phyloP scores from a whole-genome alignment of 1,139 yeast species.

The Sugiyamaella novakii region DNA sequence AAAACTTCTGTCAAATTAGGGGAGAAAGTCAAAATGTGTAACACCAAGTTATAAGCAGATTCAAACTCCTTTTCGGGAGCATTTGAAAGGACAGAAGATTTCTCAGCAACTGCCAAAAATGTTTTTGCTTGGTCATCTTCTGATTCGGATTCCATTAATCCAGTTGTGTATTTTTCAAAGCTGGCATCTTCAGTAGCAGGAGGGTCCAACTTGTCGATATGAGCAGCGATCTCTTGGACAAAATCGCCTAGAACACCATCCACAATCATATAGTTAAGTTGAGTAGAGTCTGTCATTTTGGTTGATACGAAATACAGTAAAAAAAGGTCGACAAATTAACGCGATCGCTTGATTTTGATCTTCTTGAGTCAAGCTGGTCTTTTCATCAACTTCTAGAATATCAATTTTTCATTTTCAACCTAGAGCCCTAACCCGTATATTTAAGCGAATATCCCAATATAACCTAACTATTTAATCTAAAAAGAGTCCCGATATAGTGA shows the following conservation, averaged over 20 bases:
- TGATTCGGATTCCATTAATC: slow-evolving; percentile 35
- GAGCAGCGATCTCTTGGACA: slow-evolving; percentile 44
- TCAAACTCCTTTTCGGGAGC: slow-evolving; percentile 47
- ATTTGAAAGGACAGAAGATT: slow-evolving; percentile 37
- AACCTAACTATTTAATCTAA: too few species aligned
- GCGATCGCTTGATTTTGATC: not conserved
- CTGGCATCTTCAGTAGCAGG: slow-evolving; percentile 29
- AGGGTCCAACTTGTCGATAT: slow-evolving; percentile 43
- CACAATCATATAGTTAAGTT: slow-evolving; percentile 37
- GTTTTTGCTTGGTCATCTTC: slow-evolving; percentile 37
- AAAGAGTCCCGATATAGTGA: too few species aligned
- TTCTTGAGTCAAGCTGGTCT: slow-evolving; percentile 1
- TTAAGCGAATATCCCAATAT: too few species aligned
- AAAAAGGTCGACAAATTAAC: too few species aligned
- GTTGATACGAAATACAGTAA: not conserved
- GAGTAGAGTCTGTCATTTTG: slow-evolving; percentile 16
- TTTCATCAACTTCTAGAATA: not conserved
- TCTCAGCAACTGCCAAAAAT: slow-evolving; percentile 41
- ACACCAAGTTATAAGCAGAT: slow-evolving; percentile 45
- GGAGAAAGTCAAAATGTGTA: slow-evolving; percentile 44
- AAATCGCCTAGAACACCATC: slow-evolving; percentile 45
- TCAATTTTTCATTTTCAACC: not conserved
- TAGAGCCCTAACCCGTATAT: slow-evolving; percentile 2
- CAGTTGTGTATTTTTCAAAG: slow-evolving; percentile 32
- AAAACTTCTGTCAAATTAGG: slow-evolving; percentile 40